Percentiles rank a stretch among this genome's conserved stretches.
Evolutionary conservation across 257 asterid species (phyloP).

Genomic region (Anisodus acutangulus): DNA sequence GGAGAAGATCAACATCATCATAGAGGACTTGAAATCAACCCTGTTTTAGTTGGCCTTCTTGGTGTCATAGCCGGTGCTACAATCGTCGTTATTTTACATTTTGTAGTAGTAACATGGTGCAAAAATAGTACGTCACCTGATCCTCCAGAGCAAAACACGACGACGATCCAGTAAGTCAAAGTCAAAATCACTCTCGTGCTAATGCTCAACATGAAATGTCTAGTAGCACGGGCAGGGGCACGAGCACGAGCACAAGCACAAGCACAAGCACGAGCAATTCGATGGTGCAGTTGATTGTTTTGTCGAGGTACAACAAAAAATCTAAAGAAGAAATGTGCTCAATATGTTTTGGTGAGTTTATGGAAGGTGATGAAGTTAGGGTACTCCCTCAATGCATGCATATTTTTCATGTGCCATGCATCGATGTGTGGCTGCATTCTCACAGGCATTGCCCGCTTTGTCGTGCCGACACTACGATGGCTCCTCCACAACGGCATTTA

Average conservation of each 20-base stretch:
- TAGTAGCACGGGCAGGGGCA: not conserved
- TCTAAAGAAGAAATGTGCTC: constrained; percentile 51
- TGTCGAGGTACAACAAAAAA: constrained; percentile 37
- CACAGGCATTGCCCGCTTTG: constrained; percentile 64
- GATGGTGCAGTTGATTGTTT: constrained; percentile 39
- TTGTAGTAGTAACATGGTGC: constrained; percentile 33
- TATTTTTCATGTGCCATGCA: constrained; percentile 39
- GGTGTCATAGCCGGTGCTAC: constrained; percentile 62
- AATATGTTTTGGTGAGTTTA: constrained; percentile 43
- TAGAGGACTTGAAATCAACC: constrained; percentile 41
- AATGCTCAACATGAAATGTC: not conserved
- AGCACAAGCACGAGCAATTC: constrained; percentile 20
- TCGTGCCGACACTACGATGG: constrained; percentile 42
- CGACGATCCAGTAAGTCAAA: not conserved
- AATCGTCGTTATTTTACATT: constrained; percentile 55
- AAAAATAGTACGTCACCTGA: not conserved
- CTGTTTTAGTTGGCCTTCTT: constrained; percentile 51
- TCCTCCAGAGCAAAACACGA: constrained; percentile 15
- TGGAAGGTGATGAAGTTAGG: constrained; percentile 41
- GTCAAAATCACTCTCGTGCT: not conserved
- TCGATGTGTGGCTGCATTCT: constrained; percentile 54
- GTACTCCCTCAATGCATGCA: constrained; percentile 41
- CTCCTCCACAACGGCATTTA: constrained; percentile 21
- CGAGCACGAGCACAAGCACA: not conserved
- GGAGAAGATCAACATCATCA: constrained; percentile 34